Evolutionary conservation across 2,329 filamentous ascomycete species (phyloP).

Genomic region (Ophiostoma fasciatum): DNA sequence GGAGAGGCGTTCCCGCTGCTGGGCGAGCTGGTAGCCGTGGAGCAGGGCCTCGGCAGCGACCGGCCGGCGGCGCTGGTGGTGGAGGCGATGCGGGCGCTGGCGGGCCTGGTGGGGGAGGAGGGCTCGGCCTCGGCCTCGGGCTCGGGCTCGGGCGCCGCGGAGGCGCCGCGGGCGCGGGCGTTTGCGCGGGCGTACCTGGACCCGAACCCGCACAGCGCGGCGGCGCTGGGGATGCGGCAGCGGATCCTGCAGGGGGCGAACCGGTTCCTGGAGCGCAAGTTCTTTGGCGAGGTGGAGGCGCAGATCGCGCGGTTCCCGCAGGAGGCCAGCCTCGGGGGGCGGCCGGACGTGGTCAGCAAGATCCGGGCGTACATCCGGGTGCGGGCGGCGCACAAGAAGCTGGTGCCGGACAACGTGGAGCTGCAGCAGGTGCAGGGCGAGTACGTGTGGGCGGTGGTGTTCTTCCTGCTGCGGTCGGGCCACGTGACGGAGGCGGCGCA

Average conservation of each 20-base stretch:
- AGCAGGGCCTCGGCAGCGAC: conserved; percentile 34
- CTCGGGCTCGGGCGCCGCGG: conserved; percentile 41
- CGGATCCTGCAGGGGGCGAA: conserved; percentile 69
- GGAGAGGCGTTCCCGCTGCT: conserved; percentile 54
- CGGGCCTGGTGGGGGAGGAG: conserved; percentile 63
- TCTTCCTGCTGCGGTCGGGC: conserved; percentile 77
- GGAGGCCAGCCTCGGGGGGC: conserved; percentile 78
- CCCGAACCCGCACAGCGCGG: conserved; percentile 49
- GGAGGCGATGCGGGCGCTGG: conserved; percentile 70
- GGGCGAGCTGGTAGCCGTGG: conserved; percentile 59
- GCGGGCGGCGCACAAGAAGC: conserved; percentile 63
- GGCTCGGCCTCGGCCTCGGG: too few species aligned
- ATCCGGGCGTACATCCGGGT: conserved; percentile 85
- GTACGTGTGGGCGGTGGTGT: conserved; percentile 87
- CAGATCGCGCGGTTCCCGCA: conserved; percentile 70
- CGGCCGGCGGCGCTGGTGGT: conserved; percentile 59
- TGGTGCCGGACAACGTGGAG: conserved; percentile 67
- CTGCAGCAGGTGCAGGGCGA: conserved; percentile 69
- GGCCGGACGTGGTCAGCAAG: conserved; percentile 78
- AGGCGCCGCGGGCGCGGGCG: conserved; percentile 57
- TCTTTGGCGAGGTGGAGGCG: conserved; percentile 61
- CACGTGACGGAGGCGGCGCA: conserved; percentile 70
- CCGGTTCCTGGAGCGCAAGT: conserved; percentile 64
- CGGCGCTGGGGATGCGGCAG: conserved; percentile 55
- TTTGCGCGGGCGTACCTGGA: conserved; percentile 68